These are phyloP conservation scores for Monosporascus sp. DNA, from an alignment of 2,329 filamentous ascomycete species.

Conservation along the genomic window DNA sequence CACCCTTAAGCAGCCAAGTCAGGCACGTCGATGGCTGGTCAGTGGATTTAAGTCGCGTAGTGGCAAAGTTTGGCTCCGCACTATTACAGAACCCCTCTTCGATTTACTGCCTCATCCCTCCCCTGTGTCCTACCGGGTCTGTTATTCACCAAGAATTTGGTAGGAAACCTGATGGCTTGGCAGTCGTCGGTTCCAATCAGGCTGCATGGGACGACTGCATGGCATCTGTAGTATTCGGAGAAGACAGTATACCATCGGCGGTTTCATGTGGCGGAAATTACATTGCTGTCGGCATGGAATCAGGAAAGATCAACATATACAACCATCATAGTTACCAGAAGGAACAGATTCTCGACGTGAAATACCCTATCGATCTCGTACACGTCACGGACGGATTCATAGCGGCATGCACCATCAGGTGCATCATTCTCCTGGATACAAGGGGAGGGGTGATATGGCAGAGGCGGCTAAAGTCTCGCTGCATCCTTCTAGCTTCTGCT, in stretches of 20 bases:
- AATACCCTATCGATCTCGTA: neutral
- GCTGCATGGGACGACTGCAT: constrained; percentile 19
- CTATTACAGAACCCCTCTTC: constrained; percentile 23
- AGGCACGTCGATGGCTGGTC: constrained; percentile 24
- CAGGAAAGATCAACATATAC: neutral
- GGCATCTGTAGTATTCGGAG: constrained; percentile 5
- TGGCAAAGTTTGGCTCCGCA: constrained; percentile 25
- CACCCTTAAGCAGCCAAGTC: constrained; percentile 16
- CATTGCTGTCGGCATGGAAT: neutral
- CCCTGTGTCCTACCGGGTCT: constrained; percentile 26
- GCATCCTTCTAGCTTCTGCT: neutral
- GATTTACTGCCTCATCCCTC: constrained; percentile 30
- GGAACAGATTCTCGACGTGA: neutral
- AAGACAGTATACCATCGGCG: too few species aligned
- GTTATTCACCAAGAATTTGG: constrained; percentile 12
- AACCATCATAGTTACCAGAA: neutral
- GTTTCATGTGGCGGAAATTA: too few species aligned
- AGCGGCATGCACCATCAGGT: neutral
- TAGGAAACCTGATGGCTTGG: constrained; percentile 5
- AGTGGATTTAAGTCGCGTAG: constrained; percentile 26
- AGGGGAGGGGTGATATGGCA: neutral
- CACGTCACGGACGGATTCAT: neutral
- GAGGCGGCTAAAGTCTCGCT: neutral
- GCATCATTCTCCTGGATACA: neutral
- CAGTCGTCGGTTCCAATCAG: constrained; percentile 7